These are phyloP conservation scores for Trametes cingulata DNA, from an alignment of 768 basidiomycete species.

Conservation along the genomic window DNA sequence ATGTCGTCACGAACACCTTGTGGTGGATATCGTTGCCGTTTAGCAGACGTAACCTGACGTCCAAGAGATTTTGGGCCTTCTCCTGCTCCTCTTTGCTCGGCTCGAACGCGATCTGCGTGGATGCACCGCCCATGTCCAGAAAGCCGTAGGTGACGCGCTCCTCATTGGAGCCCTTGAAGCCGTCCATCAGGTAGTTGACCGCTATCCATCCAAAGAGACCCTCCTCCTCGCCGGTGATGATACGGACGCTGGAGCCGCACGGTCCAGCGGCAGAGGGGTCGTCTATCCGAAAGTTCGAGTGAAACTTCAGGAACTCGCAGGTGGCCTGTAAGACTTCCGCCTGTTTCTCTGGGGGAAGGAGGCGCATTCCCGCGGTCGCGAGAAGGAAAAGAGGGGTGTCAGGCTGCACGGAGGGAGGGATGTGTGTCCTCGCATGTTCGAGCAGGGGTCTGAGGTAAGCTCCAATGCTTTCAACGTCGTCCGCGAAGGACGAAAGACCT, in stretches of 20 bases:
- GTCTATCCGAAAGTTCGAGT: conserved; percentile 81
- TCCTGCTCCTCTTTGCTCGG: conserved; percentile 61
- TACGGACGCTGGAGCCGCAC: conserved; percentile 89
- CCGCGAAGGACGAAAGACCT: conserved; percentile 88
- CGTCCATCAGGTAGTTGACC: conserved; percentile 98
- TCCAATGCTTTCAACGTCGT: conserved; percentile 67
- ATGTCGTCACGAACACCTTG: conserved; percentile 95
- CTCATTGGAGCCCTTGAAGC: conserved; percentile 61
- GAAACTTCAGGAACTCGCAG: conserved; percentile 71
- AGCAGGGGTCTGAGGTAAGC: conserved; percentile 82
- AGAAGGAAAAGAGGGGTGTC: conserved; percentile 91
- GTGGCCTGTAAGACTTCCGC: conserved; percentile 71
- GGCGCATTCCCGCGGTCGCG: conserved; percentile 97
- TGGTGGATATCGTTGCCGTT: conserved; percentile 87
- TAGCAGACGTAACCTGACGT: conserved; percentile 79
- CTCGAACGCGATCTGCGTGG: conserved; percentile 98
- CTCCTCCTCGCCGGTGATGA: conserved; percentile 98
- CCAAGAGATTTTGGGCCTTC: conserved; percentile 64
- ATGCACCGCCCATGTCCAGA: conserved; percentile 98
- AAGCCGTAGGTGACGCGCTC: conserved; percentile 92
- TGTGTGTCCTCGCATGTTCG: conserved; percentile 74
- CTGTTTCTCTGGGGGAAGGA: conserved; percentile 70
- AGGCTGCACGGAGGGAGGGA: conserved; percentile 83
- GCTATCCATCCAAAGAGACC: conserved; percentile 99
- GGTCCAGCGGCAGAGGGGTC: conserved; percentile 65